A percentile compares a stretch with the other conserved stretches of the same genome.
phyloP scores from a whole-genome alignment of 176 grass and related monocot genomes.

The Zoysia pacifica region DNA sequence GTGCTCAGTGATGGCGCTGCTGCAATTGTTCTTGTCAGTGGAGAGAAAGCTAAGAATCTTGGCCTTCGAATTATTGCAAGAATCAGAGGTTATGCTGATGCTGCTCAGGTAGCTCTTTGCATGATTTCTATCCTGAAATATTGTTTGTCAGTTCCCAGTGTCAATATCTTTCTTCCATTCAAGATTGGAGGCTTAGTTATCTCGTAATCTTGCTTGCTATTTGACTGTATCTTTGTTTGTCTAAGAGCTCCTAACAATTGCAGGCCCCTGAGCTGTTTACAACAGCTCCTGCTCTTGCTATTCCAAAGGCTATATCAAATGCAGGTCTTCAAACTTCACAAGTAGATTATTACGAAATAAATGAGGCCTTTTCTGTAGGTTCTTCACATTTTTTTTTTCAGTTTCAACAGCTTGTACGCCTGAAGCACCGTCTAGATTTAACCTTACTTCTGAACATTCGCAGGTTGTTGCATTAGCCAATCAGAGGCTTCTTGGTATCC shows the following conservation, averaged over 20 bases:
- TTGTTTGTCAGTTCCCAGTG: neutral
- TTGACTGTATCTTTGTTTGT: neutral
- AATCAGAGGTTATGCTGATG: conserved; percentile 86
- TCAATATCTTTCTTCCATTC: neutral
- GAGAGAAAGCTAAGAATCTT: conserved; percentile 73
- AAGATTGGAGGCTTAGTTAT: neutral
- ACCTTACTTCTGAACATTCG: conserved; percentile 22
- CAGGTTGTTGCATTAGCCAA: conserved; percentile 93
- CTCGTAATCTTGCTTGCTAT: neutral
- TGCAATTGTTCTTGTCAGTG: conserved; percentile 86
- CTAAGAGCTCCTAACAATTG: conserved; percentile 14
- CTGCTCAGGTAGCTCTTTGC: conserved; percentile 69
- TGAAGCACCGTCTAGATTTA: conserved; percentile 31
- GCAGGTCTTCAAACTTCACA: conserved; percentile 73
- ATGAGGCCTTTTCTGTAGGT: conserved; percentile 89
- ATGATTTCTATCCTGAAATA: neutral
- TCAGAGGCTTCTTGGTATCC: conserved; percentile 87
- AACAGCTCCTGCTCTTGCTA: conserved; percentile 85
- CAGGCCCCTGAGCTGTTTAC: conserved; percentile 95
- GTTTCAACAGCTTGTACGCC: neutral
- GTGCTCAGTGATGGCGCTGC: conserved; percentile 81
- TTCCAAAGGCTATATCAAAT: conserved; percentile 92
- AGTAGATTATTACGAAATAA: conserved; percentile 94
- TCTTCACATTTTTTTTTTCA: conserved; percentile 21
- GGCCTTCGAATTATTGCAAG: conserved; percentile 83